Percentiles rank a stretch among this genome's conserved stretches.
These are phyloP conservation scores for Coniferiporia weirii DNA, from an alignment of 1,284 basidiomycete genomes.

Conservation along the genomic window DNA sequence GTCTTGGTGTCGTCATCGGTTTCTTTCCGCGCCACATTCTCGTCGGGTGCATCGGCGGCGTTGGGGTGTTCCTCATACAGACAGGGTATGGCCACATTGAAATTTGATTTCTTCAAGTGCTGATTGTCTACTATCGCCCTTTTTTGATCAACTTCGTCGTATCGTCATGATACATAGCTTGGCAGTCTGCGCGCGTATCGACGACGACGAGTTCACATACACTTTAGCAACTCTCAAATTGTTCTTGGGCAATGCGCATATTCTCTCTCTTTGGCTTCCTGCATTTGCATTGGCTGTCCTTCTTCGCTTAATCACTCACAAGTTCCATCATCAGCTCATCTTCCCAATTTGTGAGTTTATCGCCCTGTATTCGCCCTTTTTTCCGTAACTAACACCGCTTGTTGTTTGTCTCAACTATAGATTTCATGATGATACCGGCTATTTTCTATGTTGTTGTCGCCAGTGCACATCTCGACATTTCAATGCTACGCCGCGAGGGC, in stretches of 20 bases:
- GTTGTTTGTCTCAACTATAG: slow-evolving; percentile 30
- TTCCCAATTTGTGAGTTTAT: slow-evolving; percentile 77
- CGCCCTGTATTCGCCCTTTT: slow-evolving; percentile 1
- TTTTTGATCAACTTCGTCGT: not conserved
- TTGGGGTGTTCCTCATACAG: slow-evolving; percentile 87
- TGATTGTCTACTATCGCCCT: not conserved
- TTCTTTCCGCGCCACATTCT: slow-evolving; percentile 97
- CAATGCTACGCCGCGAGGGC: slow-evolving; percentile 55
- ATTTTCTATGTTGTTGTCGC: slow-evolving; percentile 81
- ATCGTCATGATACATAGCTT: slow-evolving; percentile 40
- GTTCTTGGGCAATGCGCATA: slow-evolving; percentile 56
- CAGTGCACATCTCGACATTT: slow-evolving; percentile 60
- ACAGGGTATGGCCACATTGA: slow-evolving; percentile 57
- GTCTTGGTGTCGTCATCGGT: slow-evolving; percentile 82
- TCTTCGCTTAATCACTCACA: slow-evolving; percentile 77
- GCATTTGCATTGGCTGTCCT: slow-evolving; percentile 77
- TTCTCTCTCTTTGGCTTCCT: slow-evolving; percentile 68
- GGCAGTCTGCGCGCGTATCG: slow-evolving; percentile 78
- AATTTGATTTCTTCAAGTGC: slow-evolving; percentile 8
- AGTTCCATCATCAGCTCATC: slow-evolving; percentile 83
- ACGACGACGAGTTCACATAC: slow-evolving; percentile 77
- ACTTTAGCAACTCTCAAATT: slow-evolving; percentile 59
- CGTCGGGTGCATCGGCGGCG: slow-evolving; percentile 95
- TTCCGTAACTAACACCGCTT: not conserved
- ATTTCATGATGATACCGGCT: slow-evolving; percentile 81